Conservation (phyloP, 192 early-diverging fungal species). For the Backusella mclennaniae region DNA sequence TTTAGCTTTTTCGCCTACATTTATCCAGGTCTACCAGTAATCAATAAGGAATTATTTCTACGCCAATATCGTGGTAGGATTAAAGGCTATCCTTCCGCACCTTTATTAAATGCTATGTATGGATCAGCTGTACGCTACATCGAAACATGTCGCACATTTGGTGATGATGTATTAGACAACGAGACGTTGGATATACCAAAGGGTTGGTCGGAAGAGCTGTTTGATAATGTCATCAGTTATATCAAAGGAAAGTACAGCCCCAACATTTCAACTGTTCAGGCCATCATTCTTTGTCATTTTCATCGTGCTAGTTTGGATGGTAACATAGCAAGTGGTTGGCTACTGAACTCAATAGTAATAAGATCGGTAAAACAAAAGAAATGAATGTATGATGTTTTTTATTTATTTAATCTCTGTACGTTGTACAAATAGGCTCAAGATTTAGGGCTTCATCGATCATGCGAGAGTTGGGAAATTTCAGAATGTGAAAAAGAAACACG, state of each 20-base stretch:
- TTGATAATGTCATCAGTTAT: slow-evolving; percentile 23
- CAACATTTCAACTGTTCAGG: slow-evolving; percentile 21
- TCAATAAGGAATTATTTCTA: slow-evolving; percentile 64
- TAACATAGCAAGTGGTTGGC: slow-evolving; percentile 21
- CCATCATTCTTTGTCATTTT: slow-evolving; percentile 27
- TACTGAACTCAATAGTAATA: slow-evolving; percentile 18
- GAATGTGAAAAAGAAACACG: slow-evolving; percentile 61
- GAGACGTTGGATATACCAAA: slow-evolving; percentile 18
- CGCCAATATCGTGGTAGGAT: slow-evolving; percentile 28
- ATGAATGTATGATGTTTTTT: neutral
- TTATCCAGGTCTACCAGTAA: slow-evolving; percentile 68
- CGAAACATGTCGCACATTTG: slow-evolving; percentile 22
- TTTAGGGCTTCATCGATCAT: slow-evolving; percentile 71
- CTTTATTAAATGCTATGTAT: slow-evolving; percentile 29
- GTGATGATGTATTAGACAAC: neutral
- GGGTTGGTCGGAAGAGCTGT: slow-evolving; percentile 26
- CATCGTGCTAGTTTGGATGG: slow-evolving; percentile 25
- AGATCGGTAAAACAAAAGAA: neutral
- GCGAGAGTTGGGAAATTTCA: slow-evolving; percentile 49
- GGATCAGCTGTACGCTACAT: slow-evolving; percentile 31
- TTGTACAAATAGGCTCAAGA: slow-evolving; percentile 56
- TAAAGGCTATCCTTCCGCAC: slow-evolving; percentile 24
- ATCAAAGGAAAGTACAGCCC: slow-evolving; percentile 17
- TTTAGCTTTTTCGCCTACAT: slow-evolving; percentile 59
- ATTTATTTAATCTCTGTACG: no score